Percentiles rank a stretch among this genome's conserved stretches.
These are phyloP conservation scores for Hericium rajendrae DNA, from an alignment of 768 basidiomycete species.

Conservation along the genomic window DNA sequence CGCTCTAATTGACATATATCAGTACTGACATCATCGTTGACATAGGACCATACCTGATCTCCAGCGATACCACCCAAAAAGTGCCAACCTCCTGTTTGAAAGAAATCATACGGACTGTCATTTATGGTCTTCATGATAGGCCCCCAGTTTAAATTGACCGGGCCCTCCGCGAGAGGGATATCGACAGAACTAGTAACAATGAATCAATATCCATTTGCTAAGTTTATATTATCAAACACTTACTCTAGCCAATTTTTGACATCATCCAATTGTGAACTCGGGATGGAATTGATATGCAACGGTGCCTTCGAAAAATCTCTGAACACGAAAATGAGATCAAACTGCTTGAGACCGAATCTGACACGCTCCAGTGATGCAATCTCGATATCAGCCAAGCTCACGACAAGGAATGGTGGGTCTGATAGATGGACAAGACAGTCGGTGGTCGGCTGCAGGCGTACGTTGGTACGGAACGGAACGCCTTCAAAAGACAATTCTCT, in stretches of 20 bases:
- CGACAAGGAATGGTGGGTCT: slow-evolving; percentile 92
- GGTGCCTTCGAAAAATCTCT: slow-evolving; percentile 91
- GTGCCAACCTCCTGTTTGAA: slow-evolving; percentile 91
- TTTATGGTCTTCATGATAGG: slow-evolving; percentile 99
- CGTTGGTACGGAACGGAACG: slow-evolving; percentile 92
- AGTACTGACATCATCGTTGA: background rate
- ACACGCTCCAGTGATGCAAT: slow-evolving; percentile 96
- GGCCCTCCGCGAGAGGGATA: slow-evolving; percentile 89
- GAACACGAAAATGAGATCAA: slow-evolving; percentile 95
- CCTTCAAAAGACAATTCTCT: slow-evolving; percentile 94
- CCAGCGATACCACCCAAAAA: slow-evolving; percentile 71
- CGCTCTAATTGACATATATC: slow-evolving; percentile 28
- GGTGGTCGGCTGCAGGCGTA: slow-evolving; percentile 89
- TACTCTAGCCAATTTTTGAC: slow-evolving; percentile 99
- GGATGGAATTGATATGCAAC: slow-evolving; percentile 95
- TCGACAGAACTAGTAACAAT: slow-evolving; percentile 71
- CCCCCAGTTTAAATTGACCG: slow-evolving; percentile 96
- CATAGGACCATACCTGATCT: slow-evolving; percentile 43
- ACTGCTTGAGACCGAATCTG: slow-evolving; percentile 92
- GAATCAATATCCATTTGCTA: slow-evolving; percentile 1
- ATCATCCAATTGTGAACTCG: slow-evolving; percentile 81
- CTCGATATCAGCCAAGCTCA: slow-evolving; percentile 91
- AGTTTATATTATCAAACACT: slow-evolving; percentile 21
- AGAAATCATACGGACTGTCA: slow-evolving; percentile 91
- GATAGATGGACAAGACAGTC: slow-evolving; percentile 94